Evolutionary conservation across 192 early-diverging fungal species (phyloP).

Genomic region (Dissophora globulifera): DNA sequence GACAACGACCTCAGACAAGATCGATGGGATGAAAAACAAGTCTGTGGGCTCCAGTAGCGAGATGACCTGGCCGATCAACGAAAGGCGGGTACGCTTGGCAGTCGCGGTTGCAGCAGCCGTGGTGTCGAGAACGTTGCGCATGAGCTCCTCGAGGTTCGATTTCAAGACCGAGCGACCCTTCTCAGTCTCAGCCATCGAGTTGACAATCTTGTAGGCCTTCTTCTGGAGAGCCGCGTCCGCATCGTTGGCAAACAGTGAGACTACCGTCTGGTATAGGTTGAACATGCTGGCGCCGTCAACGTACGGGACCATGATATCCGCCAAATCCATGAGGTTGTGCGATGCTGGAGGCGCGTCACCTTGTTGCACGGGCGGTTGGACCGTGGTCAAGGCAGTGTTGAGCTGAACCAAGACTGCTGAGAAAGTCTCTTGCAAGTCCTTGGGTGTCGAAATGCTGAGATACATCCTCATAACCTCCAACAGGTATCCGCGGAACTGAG

Average conservation of each 20-base stretch:
- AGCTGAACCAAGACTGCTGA: constrained; percentile 69
- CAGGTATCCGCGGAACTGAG: constrained; percentile 72
- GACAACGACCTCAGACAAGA: constrained; percentile 92
- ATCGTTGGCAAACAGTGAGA: constrained; percentile 66
- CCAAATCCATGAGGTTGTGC: constrained; percentile 91
- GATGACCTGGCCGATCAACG: constrained; percentile 73
- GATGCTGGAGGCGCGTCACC: constrained; percentile 77
- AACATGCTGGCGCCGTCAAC: constrained; percentile 75
- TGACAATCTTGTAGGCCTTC: constrained; percentile 93
- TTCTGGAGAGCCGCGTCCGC: constrained; percentile 86
- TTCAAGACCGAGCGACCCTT: constrained; percentile 58
- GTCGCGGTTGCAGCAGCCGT: constrained; percentile 70
- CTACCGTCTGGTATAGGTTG: constrained; percentile 66
- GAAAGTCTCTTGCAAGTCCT: constrained; percentile 73
- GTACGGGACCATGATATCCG: constrained; percentile 76
- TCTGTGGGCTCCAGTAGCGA: constrained; percentile 69
- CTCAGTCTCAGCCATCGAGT: constrained; percentile 62
- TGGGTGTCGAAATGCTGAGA: constrained; percentile 66
- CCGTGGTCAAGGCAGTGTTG: constrained; percentile 67
- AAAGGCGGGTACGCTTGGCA: constrained; percentile 86
- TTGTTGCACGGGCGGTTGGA: constrained; percentile 53
- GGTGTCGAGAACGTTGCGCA: constrained; percentile 76
- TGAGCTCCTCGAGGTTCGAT: constrained; percentile 68
- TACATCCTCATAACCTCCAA: constrained; percentile 76
- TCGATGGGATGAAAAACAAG: constrained; percentile 87